These are phyloP conservation scores for Allium sativum DNA, from an alignment of 106 monocot genomes.

Conservation along the genomic window DNA sequence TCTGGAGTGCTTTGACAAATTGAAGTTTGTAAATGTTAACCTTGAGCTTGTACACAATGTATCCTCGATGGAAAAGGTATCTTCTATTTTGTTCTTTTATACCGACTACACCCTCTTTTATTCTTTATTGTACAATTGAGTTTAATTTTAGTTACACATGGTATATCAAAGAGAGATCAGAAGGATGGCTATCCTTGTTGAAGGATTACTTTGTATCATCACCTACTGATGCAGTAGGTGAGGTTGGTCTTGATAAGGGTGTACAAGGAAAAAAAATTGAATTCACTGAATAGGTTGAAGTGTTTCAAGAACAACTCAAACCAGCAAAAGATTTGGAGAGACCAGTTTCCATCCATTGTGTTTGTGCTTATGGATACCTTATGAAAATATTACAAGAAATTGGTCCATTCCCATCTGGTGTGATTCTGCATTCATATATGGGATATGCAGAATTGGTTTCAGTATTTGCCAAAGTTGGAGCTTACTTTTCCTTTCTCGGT, in stretches of 20 bases:
- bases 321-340: slow-evolving; percentile 64
- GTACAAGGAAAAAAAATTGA: slow-evolving; percentile 74
- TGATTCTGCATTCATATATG: slow-evolving; percentile 87
- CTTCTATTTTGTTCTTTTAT: no score
- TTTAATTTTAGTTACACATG: no score
- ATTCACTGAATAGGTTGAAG: slow-evolving; percentile 62
- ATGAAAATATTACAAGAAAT: slow-evolving; percentile 44
- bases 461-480: slow-evolving; percentile 49
- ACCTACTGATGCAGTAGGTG: no score
- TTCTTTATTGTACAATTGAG: no score
- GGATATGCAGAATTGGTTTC: slow-evolving; percentile 91
- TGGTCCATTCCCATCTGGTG: slow-evolving; percentile 79
- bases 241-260: slow-evolving; percentile 96
- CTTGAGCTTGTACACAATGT: no score
- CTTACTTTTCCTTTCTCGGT: slow-evolving; percentile 92
- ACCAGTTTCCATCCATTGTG: slow-evolving; percentile 88
- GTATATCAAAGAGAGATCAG: no score
- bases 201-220: no score
- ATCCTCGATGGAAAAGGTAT: no score
- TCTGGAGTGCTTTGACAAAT: no score
- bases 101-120: no score
- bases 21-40: no score
- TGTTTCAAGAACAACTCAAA: slow-evolving; percentile 65
- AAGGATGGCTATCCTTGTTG: no score
- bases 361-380: slow-evolving; percentile 81